Evolutionary conservation across 495 filamentous ascomycete species (phyloP), one percentile per base, ranked within the genome.

Genomic region (Evansstolkia leycettana): DNA sequence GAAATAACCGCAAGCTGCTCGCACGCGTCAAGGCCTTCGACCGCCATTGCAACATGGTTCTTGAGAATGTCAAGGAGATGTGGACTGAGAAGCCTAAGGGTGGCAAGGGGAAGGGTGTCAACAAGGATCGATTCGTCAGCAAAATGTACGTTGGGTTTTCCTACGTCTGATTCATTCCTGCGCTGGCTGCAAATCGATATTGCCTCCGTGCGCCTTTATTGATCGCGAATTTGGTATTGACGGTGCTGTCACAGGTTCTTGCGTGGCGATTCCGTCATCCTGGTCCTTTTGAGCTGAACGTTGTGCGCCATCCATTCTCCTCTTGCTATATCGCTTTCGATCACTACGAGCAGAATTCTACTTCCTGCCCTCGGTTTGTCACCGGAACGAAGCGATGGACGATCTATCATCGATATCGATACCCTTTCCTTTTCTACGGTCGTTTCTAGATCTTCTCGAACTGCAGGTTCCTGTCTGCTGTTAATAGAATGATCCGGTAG

Each of bases 21-120:
- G 84, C 81, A 13, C 71, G 81, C 10, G 80, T 88, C 37, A 86
- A 86, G 63, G 82, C 82, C 8, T 88, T 87, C 56, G 88, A 95
- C 60, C 76, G 90, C 45, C 92, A 96, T 65, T 88, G 84, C 68
- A 93, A 93, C 64, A 92, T 93, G 87, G 82, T 94, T n/a, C 64
- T 93, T 23, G 87, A 94, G 73, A 92, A 92, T 46, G 85, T 89
- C 24, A 98, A 96, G 70, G 90, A 98, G 69, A 96, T 98, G 87
- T 98, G 90, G 90, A 94, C 86, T 4, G 90, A 98, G 65, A 86
- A 79, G 36, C 88, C 90, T 24, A 75, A 83, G 43, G 85, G 85
- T 17, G 82, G 83, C 65, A 88, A 86, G 64, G 85, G 89, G 35
- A 75, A 80, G 55, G 81, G 84, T 20, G 82, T 94, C 25, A 96